Evolutionary conservation across 1,284 basidiomycete species (phyloP), one percentile per base, ranked within the genome.

Genomic region (Sanghuangporus sanghuang): DNA sequence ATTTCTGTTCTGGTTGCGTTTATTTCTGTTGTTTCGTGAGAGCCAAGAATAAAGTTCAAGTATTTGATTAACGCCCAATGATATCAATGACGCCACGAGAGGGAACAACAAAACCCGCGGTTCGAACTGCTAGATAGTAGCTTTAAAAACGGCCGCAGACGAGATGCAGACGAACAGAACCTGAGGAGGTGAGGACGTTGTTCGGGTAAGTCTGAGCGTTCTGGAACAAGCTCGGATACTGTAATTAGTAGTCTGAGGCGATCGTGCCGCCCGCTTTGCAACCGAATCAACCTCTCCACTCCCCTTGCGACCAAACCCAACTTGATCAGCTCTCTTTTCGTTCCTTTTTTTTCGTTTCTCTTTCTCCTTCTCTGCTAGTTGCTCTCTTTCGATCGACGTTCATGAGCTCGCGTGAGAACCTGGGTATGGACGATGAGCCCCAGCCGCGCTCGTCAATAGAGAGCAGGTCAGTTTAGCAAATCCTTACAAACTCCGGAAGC

Each of bases 361-460:
- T 21, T 50, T 52, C 56, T 12, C 16, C 44, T 40, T 50, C 35
- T 57, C 18, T 27, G 12, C 14, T 44, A n/a, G 3, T 16, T 16
- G 23, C 32, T 40, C 42, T 57, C 52, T 16, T 40, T 21, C 58
- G 32, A 2, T 56, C 39, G 21, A 9, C 21, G 23, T 35, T 59
- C 23, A 57, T 58, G 42, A 50, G 52, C 48, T 42, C 62, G 12
- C 57, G 50, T 32, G 44, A 53, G n/a, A 63, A 52, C 49, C 0
- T 35, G 16, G 16, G 36, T 40, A 39, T 46, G 50, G 62, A 59
- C 21, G 48, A 49, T n/a, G 56, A 61, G 48, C 54, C 63, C 38
- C 59, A 61, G 11, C 54, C 59, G n/a, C 63, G 63, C 53, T 57
- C 55, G 44, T 64, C 63, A 23, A 61, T 64, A 38, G 63, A 64